These are phyloP conservation scores for Apiotrichum akiyoshidainum DNA, from an alignment of 1,284 basidiomycete species.

Conservation along the genomic window DNA sequence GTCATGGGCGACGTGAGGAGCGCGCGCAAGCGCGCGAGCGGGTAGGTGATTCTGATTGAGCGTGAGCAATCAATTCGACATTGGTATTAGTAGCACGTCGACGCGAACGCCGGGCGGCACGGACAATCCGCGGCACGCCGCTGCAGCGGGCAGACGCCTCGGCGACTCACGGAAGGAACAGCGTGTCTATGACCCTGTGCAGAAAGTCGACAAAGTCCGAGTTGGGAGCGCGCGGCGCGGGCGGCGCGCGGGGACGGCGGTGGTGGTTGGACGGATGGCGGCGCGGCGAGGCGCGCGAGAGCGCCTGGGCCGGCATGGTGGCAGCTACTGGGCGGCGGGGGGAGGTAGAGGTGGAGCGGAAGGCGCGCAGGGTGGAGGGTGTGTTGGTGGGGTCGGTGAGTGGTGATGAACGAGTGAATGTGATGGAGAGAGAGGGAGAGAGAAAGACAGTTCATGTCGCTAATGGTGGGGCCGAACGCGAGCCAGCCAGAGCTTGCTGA, in stretches of 20 bases:
- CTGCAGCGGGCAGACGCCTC: background rate
- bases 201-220: conserved; percentile 44
- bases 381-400: background rate
- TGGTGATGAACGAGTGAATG: background rate
- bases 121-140: background rate
- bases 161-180: conserved; percentile 35
- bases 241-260: background rate
- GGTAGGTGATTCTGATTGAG: conserved; percentile 35
- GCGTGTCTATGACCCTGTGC: conserved; percentile 23
- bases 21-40: conserved; percentile 34
- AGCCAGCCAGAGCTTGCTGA: background rate
- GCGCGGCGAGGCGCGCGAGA: background rate
- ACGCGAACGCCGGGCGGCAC: too few species aligned
- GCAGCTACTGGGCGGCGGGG: background rate
- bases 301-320: background rate
- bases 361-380: background rate
- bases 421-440: background rate
- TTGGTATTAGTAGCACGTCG: background rate
- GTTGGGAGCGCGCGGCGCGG: conserved; percentile 9
- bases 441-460: background rate
- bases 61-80: conserved; percentile 4
- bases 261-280: background rate
- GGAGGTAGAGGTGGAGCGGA: background rate
- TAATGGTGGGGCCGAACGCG: background rate
- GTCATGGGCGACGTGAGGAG: conserved; percentile 46